These are phyloP conservation scores for Kluyveromyces marxianus DNA, from an alignment of 1,139 yeast species.

Conservation along the genomic window DNA sequence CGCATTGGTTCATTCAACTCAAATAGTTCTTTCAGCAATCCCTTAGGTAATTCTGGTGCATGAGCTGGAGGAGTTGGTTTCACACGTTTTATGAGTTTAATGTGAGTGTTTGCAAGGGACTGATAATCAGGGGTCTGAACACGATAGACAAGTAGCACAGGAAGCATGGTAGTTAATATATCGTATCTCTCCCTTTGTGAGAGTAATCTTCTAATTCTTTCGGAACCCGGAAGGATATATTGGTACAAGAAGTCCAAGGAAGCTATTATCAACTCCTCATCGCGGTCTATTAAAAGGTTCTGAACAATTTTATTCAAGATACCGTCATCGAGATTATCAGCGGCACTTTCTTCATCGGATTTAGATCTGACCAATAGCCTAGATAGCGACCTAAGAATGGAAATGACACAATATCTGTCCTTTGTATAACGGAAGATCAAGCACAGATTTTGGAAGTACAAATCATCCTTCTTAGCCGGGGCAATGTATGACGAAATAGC, in stretches of 20 bases:
- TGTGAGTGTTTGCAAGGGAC: slow-evolving; percentile 34
- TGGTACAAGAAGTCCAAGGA: slow-evolving; percentile 62
- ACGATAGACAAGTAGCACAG: slow-evolving; percentile 53
- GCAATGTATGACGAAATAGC: slow-evolving; percentile 76
- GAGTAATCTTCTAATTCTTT: slow-evolving; percentile 33
- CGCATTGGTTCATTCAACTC: slow-evolving; percentile 77
- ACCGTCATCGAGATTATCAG: slow-evolving; percentile 35
- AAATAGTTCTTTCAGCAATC: slow-evolving; percentile 54
- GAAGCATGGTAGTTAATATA: slow-evolving; percentile 49
- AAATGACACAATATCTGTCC: slow-evolving; percentile 50
- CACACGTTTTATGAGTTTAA: slow-evolving; percentile 37
- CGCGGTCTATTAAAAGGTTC: slow-evolving; percentile 40
- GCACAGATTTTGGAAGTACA: slow-evolving; percentile 46
- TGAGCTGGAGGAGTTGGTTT: slow-evolving; percentile 46
- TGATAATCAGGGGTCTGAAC: slow-evolving; percentile 32
- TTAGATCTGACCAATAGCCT: slow-evolving; percentile 42
- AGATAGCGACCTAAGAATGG: slow-evolving; percentile 47
- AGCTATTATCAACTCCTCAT: slow-evolving; percentile 57
- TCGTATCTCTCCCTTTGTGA: slow-evolving; percentile 38
- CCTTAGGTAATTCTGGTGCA: slow-evolving; percentile 54
- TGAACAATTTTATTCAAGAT: slow-evolving; percentile 40
- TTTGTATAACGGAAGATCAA: slow-evolving; percentile 39
- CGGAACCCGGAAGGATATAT: slow-evolving; percentile 45
- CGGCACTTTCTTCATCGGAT: slow-evolving; percentile 39
- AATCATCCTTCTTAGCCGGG: slow-evolving; percentile 60